phyloP scores from a whole-genome alignment of 2,329 filamentous ascomycete genomes.

The Cercospora citrullina region DNA sequence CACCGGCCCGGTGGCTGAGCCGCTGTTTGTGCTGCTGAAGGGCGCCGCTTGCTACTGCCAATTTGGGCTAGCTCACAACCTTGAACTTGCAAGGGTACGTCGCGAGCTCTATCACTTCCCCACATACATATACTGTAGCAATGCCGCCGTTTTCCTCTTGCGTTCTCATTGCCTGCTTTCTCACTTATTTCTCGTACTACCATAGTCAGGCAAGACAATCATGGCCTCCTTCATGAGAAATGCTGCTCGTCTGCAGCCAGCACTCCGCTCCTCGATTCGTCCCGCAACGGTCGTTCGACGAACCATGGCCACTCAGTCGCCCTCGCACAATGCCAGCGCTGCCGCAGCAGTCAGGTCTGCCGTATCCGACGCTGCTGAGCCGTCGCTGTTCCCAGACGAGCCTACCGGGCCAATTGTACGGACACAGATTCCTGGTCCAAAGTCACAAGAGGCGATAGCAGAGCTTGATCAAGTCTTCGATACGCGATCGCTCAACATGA shows the following conservation, averaged over 20 bases:
- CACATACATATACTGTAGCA: slow-evolving; percentile 5
- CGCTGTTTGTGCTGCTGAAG: not conserved
- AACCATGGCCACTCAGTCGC: slow-evolving; percentile 37
- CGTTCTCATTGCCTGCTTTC: not conserved
- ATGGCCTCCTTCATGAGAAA: slow-evolving; percentile 39
- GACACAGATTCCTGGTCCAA: slow-evolving; percentile 71
- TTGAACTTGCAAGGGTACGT: not conserved
- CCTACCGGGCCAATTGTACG: slow-evolving; percentile 56
- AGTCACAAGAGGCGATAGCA: slow-evolving; percentile 66
- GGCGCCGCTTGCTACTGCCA: slow-evolving; percentile 4
- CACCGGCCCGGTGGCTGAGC: slow-evolving; percentile 1
- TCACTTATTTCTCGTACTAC: not conserved
- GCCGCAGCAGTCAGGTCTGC: slow-evolving; percentile 34
- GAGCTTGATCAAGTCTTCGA: slow-evolving; percentile 80
- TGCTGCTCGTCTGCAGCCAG: slow-evolving; percentile 36
- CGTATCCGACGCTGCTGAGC: slow-evolving; percentile 31
- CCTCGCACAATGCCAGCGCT: slow-evolving; percentile 34
- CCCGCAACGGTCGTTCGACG: slow-evolving; percentile 22
- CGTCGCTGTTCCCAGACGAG: slow-evolving; percentile 55
- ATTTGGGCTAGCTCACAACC: not conserved
- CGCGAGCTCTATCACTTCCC: slow-evolving; percentile 2
- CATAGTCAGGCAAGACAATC: slow-evolving; percentile 3
- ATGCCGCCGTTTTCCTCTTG: not conserved
- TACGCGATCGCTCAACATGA: slow-evolving; percentile 80
- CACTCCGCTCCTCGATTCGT: slow-evolving; percentile 27